Percentiles rank a stretch among this genome's conserved stretches.
Conservation (phyloP, 2,329 filamentous ascomycete species). For the Ceratocystis destructans region DNA sequence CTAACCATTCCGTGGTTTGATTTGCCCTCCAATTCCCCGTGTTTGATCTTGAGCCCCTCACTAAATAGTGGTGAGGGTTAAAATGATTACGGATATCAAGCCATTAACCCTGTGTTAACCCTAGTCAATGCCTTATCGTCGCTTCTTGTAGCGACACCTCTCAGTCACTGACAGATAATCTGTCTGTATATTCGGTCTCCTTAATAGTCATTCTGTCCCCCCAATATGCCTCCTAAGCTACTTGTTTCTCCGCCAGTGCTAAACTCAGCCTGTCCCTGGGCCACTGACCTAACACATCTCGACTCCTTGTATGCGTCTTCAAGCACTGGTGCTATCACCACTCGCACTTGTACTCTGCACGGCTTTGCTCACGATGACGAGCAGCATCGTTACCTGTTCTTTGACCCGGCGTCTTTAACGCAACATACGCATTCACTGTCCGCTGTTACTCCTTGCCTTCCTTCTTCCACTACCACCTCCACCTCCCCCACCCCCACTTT, state of each 20-base stretch:
- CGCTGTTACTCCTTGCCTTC: constrained; percentile 21
- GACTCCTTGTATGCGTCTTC: constrained; percentile 44
- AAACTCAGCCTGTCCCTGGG: constrained; percentile 67
- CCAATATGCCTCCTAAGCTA: constrained; percentile 25
- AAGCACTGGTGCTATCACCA: constrained; percentile 60
- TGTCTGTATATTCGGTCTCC: neutral
- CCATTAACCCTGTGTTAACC: too few relatives aligned
- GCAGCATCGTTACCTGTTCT: constrained; percentile 54
- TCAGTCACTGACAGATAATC: neutral
- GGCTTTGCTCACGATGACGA: constrained; percentile 50
- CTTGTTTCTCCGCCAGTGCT: constrained; percentile 50
- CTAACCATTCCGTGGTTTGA: neutral
- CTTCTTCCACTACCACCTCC: constrained; percentile 22
- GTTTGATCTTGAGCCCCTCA: neutral
- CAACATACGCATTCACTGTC: neutral
- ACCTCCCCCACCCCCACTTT: constrained; percentile 21
- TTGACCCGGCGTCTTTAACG: constrained; percentile 31
- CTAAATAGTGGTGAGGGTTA: neutral
- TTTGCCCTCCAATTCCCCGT: neutral
- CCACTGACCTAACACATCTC: constrained; percentile 51
- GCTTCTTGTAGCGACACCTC: neutral
- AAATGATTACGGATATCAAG: neutral
- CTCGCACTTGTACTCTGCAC: constrained; percentile 50
- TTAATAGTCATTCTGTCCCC: neutral
- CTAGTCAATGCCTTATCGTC: neutral